Conservation (phyloP, 257 asterid genomes). For the Solanum chaucha region DNA sequence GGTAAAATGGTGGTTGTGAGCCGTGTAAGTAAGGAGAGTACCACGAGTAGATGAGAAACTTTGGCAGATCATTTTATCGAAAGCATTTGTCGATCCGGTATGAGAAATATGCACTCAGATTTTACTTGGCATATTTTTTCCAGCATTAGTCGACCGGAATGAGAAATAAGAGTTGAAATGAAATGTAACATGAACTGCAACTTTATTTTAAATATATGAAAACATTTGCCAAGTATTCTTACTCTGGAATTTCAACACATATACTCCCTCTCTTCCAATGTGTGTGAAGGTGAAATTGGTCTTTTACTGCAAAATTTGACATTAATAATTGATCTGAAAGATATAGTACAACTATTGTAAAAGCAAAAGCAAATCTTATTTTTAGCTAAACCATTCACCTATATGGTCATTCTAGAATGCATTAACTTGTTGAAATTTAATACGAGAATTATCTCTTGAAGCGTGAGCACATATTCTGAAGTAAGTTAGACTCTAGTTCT, state of each 20-base stretch:
- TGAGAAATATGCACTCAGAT: background rate
- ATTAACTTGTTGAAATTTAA: too few species aligned
- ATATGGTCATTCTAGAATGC: accelerated
- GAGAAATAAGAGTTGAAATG: background rate
- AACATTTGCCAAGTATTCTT: background rate
- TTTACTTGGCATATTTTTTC: background rate
- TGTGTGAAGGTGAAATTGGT: too few species aligned
- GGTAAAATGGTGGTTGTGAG: background rate
- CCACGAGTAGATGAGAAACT: background rate
- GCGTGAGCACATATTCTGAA: accelerated
- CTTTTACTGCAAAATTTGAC: too few species aligned
- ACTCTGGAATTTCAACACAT: background rate
- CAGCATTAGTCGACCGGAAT: background rate
- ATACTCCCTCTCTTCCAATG: too few species aligned
- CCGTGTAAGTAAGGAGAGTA: background rate
- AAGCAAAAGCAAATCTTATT: too few species aligned
- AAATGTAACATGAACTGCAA: background rate
- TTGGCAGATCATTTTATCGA: background rate
- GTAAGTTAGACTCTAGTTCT: too few species aligned
- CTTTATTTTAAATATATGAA: accelerated
- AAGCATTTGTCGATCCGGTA: background rate
- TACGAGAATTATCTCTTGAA: too few species aligned
- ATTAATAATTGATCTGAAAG: too few species aligned
- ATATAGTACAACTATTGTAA: too few species aligned
- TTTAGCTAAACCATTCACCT: too few species aligned